These are phyloP conservation scores for Pichia nanzhaoensis DNA, from an alignment of 805 yeast species.

Conservation along the genomic window DNA sequence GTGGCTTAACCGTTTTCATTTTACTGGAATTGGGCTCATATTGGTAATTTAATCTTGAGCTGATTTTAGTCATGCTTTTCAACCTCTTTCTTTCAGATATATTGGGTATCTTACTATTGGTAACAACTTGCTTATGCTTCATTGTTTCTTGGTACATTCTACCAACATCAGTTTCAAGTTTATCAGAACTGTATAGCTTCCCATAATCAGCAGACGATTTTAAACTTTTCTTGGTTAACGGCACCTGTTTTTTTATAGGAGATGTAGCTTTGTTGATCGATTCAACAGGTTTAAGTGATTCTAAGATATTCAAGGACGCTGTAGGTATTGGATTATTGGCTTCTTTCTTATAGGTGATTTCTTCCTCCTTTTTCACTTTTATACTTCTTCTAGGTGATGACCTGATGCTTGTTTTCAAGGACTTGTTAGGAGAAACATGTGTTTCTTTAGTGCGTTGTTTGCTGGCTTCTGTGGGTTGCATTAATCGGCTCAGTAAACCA, in stretches of 20 bases:
- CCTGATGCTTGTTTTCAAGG: background rate
- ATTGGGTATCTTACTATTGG: background rate
- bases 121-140: background rate
- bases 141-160: background rate
- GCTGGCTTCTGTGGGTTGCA: slow-evolving; percentile 25
- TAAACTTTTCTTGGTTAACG: slow-evolving; percentile 24
- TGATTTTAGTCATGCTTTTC: background rate
- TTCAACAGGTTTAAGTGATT: background rate
- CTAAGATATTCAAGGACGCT: background rate
- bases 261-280: background rate
- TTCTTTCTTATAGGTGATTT: background rate
- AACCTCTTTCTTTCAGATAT: background rate
- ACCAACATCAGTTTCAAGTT: background rate
- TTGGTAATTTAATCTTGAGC: slow-evolving; percentile 1
- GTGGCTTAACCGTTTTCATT: background rate
- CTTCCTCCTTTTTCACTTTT: background rate
- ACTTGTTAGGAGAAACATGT: slow-evolving; percentile 1
- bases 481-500: slow-evolving; percentile 18
- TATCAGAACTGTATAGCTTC: background rate
- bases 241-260: slow-evolving; percentile 13
- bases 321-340: background rate
- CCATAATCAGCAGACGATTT: slow-evolving; percentile 12
- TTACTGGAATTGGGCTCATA: too few relatives aligned
- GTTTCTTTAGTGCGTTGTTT: slow-evolving; percentile 9
- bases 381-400: slow-evolving; percentile 2